A percentile compares a stretch with the other conserved stretches of the same genome.
These are phyloP conservation scores for Chrysoporthe deuterocubensis DNA, from an alignment of 2,329 filamentous ascomycete genomes.

Conservation along the genomic window DNA sequence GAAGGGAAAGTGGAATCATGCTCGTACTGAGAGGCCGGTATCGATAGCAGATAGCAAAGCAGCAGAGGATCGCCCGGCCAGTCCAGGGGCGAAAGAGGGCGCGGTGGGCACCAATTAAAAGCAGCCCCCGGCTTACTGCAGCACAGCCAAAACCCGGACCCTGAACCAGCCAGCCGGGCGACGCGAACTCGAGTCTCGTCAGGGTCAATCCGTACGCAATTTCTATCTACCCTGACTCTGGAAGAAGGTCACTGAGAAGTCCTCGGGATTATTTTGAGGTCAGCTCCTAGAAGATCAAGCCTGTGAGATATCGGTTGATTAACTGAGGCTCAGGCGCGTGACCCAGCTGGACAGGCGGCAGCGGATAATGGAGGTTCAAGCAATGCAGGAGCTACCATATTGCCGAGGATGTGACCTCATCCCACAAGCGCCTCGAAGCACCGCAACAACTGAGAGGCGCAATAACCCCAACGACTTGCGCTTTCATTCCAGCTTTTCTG, in stretches of 20 bases:
- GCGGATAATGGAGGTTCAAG: slow-evolving; percentile 26
- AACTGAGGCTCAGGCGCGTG: background rate
- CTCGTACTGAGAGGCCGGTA: background rate
- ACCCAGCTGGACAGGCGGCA: background rate
- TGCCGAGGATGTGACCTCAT: slow-evolving; percentile 27
- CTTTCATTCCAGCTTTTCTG: background rate
- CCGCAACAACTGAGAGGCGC: background rate
- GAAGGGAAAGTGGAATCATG: slow-evolving; percentile 4
- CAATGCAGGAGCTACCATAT: slow-evolving; percentile 10
- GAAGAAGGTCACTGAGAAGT: background rate
- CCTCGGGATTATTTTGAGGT: background rate
- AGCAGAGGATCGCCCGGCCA: background rate
- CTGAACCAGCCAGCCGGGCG: background rate
- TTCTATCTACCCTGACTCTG: background rate
- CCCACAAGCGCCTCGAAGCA: background rate
- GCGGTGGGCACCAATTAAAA: background rate
- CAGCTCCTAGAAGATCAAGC: background rate
- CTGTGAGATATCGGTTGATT: background rate
- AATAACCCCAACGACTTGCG: background rate
- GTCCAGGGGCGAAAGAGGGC: background rate
- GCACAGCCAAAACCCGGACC: background rate
- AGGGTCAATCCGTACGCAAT: background rate
- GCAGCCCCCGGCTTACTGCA: background rate
- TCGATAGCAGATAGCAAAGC: background rate
- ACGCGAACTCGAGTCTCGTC: background rate